These are phyloP conservation scores for Ogataea dorogensis DNA, from an alignment of 805 yeast genomes.

Conservation along the genomic window DNA sequence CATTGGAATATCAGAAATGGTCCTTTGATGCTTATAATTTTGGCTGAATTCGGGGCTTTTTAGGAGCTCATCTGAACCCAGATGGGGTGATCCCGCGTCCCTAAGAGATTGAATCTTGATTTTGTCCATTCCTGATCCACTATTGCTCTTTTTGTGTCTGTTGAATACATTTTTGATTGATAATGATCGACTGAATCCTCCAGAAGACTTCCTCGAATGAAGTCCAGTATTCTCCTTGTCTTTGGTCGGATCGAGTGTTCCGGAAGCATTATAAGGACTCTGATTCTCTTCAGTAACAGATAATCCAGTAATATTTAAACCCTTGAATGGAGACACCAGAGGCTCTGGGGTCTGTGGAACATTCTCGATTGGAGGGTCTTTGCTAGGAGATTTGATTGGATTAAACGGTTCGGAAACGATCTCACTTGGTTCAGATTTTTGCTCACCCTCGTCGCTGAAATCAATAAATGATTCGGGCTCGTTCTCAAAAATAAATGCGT, in stretches of 20 bases:
- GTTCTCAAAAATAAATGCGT: slow-evolving; percentile 23
- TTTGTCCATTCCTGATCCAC: slow-evolving; percentile 11
- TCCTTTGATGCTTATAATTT: slow-evolving; percentile 21
- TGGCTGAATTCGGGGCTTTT: slow-evolving; percentile 3
- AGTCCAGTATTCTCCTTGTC: slow-evolving; percentile 17
- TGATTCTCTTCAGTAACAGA: slow-evolving; percentile 9
- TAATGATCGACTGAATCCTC: slow-evolving; percentile 24
- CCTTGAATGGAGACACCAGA: slow-evolving; percentile 12
- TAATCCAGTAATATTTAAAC: slow-evolving; percentile 27
- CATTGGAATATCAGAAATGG: slow-evolving; percentile 41
- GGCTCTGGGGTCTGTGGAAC: slow-evolving; percentile 22
- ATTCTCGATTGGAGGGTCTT: slow-evolving; percentile 14
- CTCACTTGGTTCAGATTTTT: background rate
- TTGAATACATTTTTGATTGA: slow-evolving; percentile 25
- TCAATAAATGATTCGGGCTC: slow-evolving; percentile 24
- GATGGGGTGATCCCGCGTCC: slow-evolving; percentile 16
- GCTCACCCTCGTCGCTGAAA: slow-evolving; percentile 19
- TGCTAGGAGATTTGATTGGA: slow-evolving; percentile 18
- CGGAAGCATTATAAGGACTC: background rate
- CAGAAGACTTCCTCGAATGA: slow-evolving; percentile 22
- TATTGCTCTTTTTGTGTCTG: slow-evolving; percentile 30
- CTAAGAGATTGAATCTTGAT: slow-evolving; percentile 17
- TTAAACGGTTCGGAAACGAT: slow-evolving; percentile 5
- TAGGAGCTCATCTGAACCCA: slow-evolving; percentile 13
- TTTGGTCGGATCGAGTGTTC: slow-evolving; percentile 7